Evolutionary conservation across 2,329 filamentous ascomycete genomes (phyloP).

Genomic region (Neonectria neomacrospora): DNA sequence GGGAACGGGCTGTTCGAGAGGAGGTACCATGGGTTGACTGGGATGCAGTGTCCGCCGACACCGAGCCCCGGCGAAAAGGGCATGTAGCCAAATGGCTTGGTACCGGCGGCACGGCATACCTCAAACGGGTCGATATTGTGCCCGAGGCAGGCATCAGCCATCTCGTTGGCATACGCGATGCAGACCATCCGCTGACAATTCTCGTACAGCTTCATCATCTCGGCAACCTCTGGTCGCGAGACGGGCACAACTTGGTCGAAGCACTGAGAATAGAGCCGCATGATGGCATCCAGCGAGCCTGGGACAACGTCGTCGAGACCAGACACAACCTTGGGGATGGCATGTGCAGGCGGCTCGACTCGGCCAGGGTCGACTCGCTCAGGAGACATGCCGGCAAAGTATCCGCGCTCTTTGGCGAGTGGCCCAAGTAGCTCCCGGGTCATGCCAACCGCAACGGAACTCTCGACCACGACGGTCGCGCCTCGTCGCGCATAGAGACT

Average conservation of each 20-base stretch:
- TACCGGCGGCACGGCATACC: conserved; percentile 59
- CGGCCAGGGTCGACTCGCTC: conserved; percentile 65
- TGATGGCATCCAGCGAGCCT: conserved; percentile 57
- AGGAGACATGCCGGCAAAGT: conserved; percentile 62
- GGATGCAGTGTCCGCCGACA: conserved; percentile 67
- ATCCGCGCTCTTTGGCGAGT: conserved; percentile 53
- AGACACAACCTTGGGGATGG: conserved; percentile 65
- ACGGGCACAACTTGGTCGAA: conserved; percentile 62
- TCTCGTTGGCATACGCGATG: conserved; percentile 66
- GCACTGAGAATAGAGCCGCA: conserved; percentile 56
- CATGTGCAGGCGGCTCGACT: conserved; percentile 50
- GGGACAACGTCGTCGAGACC: conserved; percentile 60
- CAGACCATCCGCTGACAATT: conserved; percentile 67
- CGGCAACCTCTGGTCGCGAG: conserved; percentile 64
- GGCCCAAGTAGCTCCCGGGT: conserved; percentile 61
- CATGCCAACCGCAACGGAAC: conserved; percentile 65
- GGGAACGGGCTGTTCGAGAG: conserved; percentile 60
- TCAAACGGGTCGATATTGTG: conserved; percentile 62
- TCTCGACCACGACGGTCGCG: conserved; percentile 63
- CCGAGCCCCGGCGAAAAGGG: conserved; percentile 60
- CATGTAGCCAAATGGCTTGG: conserved; percentile 65
- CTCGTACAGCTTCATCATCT: conserved; percentile 69
- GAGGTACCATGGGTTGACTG: conserved; percentile 65
- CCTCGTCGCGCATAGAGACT: conserved; percentile 55
- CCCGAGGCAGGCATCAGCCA: conserved; percentile 62